Evolutionary conservation across 2,329 filamentous ascomycete species (phyloP).

Genomic region (Hypoxylon sp.): DNA sequence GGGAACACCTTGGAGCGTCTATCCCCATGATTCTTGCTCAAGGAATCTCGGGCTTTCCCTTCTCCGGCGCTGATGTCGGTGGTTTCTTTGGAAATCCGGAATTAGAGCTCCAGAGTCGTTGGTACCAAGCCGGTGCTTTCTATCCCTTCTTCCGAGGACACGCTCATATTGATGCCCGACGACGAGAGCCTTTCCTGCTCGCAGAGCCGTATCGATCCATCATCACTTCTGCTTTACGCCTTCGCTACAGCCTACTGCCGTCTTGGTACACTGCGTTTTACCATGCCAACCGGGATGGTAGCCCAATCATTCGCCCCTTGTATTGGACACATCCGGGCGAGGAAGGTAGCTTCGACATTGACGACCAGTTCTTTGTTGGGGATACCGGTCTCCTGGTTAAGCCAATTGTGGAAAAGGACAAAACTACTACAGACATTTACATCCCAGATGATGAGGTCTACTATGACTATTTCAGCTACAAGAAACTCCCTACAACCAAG

Average conservation of each 20-base stretch:
- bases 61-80: constrained; percentile 94
- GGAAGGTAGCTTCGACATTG: constrained; percentile 87
- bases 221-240: constrained; percentile 86
- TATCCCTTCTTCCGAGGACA: constrained; percentile 99
- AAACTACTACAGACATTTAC: constrained; percentile 82
- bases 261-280: constrained; percentile 98
- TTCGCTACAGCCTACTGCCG: constrained; percentile 90
- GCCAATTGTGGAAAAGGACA: constrained; percentile 85
- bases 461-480: constrained; percentile 95
- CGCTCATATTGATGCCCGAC: constrained; percentile 95
- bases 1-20: constrained; percentile 90
- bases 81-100: constrained; percentile 98
- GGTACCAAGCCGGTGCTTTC: constrained; percentile 97
- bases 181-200: constrained; percentile 91
- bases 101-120: constrained; percentile 90
- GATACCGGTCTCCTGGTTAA: constrained; percentile 92
- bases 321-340: constrained; percentile 92
- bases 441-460: constrained; percentile 91
- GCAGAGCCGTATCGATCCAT: constrained; percentile 89
- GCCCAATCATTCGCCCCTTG: constrained; percentile 90
- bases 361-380: constrained; percentile 94
- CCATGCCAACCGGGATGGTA: constrained; percentile 84
- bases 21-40: constrained; percentile 95
- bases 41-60: constrained; percentile 93
- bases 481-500: constrained; percentile 76